Conservation (phyloP, 2,329 filamentous ascomycete species). For the Botrytis squamosa region DNA sequence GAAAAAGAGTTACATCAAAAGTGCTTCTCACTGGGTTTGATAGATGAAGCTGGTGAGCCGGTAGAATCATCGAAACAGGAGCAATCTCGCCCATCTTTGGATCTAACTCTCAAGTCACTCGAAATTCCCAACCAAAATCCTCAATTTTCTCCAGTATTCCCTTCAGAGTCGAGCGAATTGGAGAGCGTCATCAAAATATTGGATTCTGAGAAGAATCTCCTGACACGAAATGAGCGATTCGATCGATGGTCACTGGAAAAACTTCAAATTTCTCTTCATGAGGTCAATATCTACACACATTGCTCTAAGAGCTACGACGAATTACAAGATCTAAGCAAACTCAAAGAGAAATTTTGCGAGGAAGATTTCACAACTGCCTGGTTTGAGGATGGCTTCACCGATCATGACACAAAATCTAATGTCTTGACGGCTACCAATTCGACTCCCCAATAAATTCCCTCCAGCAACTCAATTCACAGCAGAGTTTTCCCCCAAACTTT, state of each 20-base stretch:
- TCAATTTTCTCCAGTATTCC: no score
- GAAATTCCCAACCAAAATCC: no score
- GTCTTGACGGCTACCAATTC: background rate
- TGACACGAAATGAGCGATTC: slow-evolving; percentile 20
- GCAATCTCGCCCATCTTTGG: no score
- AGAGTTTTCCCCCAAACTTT: no score
- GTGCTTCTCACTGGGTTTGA: slow-evolving; percentile 27
- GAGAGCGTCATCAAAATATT: no score
- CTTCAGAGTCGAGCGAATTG: no score
- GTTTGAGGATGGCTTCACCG: slow-evolving; percentile 26
- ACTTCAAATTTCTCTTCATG: slow-evolving; percentile 28
- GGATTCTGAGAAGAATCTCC: no score
- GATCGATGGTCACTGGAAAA: slow-evolving; percentile 31
- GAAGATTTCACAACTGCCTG: slow-evolving; percentile 26
- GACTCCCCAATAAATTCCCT: background rate
- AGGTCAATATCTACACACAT: slow-evolving; percentile 29
- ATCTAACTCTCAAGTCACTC: no score
- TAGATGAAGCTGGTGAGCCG: slow-evolving; percentile 32
- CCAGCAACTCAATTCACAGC: no score
- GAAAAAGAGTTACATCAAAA: background rate
- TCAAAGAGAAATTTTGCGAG: slow-evolving; percentile 24
- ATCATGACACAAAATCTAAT: background rate
- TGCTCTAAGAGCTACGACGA: background rate
- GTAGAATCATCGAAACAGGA: slow-evolving; percentile 16
- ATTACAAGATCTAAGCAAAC: background rate